Evolutionary conservation across 2,329 filamentous ascomycete species (phyloP).

Genomic region (Curvularia hawaiiensis): DNA sequence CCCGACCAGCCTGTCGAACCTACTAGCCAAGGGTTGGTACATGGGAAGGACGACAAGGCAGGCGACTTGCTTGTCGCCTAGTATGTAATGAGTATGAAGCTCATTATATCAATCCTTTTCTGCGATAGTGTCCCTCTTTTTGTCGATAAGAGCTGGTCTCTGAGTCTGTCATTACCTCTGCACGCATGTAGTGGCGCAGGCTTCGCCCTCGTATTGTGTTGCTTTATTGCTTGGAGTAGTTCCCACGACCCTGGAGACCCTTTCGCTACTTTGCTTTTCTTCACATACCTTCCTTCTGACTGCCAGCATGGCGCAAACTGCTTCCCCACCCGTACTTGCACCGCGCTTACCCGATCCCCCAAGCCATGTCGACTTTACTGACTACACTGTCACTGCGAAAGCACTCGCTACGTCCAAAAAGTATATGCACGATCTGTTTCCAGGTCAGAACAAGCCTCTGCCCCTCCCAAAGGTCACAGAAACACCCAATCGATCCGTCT

Average conservation of each 20-base stretch:
- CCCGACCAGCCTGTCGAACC: slow-evolving; percentile 12
- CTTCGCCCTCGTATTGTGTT: neutral
- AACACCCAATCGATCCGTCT: neutral
- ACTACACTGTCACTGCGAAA: slow-evolving; percentile 15
- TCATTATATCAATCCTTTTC: slow-evolving; percentile 8
- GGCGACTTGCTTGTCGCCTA: neutral
- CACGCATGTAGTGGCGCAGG: slow-evolving; percentile 10
- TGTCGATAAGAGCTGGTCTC: slow-evolving; percentile 12
- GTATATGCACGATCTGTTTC: slow-evolving; percentile 11
- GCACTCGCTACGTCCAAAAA: slow-evolving; percentile 11
- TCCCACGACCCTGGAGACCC: neutral
- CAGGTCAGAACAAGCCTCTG: slow-evolving; percentile 14
- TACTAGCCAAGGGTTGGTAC: slow-evolving; percentile 12
- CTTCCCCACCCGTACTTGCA: slow-evolving; percentile 22
- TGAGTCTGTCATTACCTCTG: slow-evolving; percentile 6
- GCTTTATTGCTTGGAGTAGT: neutral
- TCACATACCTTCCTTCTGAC: neutral
- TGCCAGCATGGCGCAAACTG: slow-evolving; percentile 21
- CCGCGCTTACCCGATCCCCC: slow-evolving; percentile 31
- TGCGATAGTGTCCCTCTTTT: slow-evolving; percentile 4
- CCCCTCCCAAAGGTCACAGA: neutral
- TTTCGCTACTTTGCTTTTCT: neutral
- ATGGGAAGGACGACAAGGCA: slow-evolving; percentile 5
- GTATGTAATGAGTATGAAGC: slow-evolving; percentile 4
- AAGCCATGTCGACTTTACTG: slow-evolving; percentile 30